Base-by-base conservation (phyloP, 2,329 filamentous ascomycete genomes). In the Xylaria sp. region DNA sequence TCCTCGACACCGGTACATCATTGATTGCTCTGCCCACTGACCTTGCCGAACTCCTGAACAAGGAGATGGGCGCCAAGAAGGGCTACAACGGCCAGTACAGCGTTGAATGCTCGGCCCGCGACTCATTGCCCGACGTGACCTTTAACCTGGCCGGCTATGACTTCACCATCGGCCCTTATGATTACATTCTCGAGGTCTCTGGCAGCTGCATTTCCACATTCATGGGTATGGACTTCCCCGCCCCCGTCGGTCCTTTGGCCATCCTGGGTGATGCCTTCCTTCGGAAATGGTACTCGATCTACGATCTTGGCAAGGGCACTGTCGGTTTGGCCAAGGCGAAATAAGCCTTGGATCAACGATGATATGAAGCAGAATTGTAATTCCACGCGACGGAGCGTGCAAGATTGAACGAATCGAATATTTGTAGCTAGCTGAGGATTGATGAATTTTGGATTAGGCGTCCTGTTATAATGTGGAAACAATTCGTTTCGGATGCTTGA, bases 31-130 rank as follows among this genome's bases (percentile, higher is more conserved):
- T 99, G 61, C 95, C 95, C 72, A 90, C 87, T 72, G 90, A 92
- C 74, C 87, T 98, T 70, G 94, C 95, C 61, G 95, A 98, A 83
- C 90, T 99, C 68, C 85, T 99, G 81, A 99, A 99, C 87, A 90
- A 91, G 81, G 90, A 97, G 83, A 97, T 99, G 67, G 95, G 95
- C 68, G 95, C 95, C 70, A 97, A 96, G 89, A 99, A 98, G 88
- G 87, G 91, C 65, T 99, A 89, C 83, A 96, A 94, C 78, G 95
- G 95, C 73, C 95, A 99, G 83, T 99, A 97, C 86, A 91, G 89
- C 14, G 84, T 99, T 65, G 95, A 98, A 69, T 99, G 95, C 79
- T 82, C 83, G 69, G 93, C 91, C 84, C 91, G 92, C 72, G 86
- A 90, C 76, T 85, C 83, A 67, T 89, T 99, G 54, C 94, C 95